Evolutionary conservation across 148 eudicot genomes (phyloP).

Genomic region (Chenopodium album): DNA sequence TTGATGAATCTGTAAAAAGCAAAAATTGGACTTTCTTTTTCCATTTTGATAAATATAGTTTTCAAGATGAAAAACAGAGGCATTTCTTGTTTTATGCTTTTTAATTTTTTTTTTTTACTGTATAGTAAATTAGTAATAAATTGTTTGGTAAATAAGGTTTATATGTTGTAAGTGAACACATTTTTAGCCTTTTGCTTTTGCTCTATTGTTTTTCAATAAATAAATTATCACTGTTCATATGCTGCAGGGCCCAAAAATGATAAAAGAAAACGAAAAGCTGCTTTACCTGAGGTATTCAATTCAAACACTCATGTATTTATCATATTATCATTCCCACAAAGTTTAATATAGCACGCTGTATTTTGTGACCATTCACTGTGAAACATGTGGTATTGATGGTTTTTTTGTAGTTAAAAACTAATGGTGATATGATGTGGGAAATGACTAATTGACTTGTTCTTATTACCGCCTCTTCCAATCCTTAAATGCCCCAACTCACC

Average conservation of each 20-base stretch:
- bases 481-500: not conserved
- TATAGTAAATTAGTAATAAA: no score
- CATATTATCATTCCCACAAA: not conserved
- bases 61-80: not conserved
- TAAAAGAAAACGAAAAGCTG: constrained; percentile 27
- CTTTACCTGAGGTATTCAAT: constrained; percentile 28
- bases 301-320: constrained; percentile 1
- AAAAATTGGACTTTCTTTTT: not conserved
- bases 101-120: not conserved
- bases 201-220: not conserved
- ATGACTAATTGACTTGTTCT: not conserved
- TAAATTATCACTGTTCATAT: not conserved
- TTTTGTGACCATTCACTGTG: not conserved
- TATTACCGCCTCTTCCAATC: not conserved
- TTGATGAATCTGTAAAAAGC: not conserved
- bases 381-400: not conserved
- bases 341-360: not conserved
- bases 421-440: not conserved
- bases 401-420: not conserved
- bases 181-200: not conserved
- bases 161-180: not conserved
- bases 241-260: constrained; percentile 26
- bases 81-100: not conserved
- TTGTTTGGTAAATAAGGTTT: not conserved
- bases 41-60: not conserved